phyloP scores from a whole-genome alignment of 176 grass and related monocot species.

The Zizania latifolia region DNA sequence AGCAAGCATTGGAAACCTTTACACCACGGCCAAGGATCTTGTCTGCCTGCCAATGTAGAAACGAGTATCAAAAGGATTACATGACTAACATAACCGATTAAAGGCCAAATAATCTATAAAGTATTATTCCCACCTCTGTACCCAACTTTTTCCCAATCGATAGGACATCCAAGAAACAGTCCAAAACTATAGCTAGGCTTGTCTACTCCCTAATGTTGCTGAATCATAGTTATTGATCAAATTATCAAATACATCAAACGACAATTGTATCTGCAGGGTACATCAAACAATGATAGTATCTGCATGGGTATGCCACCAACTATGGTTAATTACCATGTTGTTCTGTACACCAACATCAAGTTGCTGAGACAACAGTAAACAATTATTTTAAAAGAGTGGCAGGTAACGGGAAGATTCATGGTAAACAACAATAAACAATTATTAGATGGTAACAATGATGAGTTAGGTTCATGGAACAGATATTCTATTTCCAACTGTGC shows the following conservation, averaged over 20 bases:
- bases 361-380: neutral
- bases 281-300: too few species aligned
- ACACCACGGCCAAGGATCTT: neutral
- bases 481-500: neutral
- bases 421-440: too few species aligned
- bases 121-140: neutral
- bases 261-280: too few species aligned
- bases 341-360: neutral
- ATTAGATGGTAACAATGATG: neutral
- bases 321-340: neutral
- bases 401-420: neutral
- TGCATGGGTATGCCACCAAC: too few species aligned
- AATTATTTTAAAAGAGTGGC: too few species aligned
- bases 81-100: conserved; percentile 3
- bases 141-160: neutral
- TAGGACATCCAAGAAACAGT: neutral
- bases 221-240: neutral
- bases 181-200: neutral
- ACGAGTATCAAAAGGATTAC: neutral
- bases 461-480: neutral
- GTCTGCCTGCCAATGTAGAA: conserved; percentile 22
- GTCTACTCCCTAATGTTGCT: neutral
- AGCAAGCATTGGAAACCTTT: conserved; percentile 34
- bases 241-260: neutral
- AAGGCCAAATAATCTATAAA: neutral